Evolutionary conservation across 805 yeast genomes (phyloP), one percentile per base, ranked within the genome.

Genomic region (Starmerella vaccinii): DNA sequence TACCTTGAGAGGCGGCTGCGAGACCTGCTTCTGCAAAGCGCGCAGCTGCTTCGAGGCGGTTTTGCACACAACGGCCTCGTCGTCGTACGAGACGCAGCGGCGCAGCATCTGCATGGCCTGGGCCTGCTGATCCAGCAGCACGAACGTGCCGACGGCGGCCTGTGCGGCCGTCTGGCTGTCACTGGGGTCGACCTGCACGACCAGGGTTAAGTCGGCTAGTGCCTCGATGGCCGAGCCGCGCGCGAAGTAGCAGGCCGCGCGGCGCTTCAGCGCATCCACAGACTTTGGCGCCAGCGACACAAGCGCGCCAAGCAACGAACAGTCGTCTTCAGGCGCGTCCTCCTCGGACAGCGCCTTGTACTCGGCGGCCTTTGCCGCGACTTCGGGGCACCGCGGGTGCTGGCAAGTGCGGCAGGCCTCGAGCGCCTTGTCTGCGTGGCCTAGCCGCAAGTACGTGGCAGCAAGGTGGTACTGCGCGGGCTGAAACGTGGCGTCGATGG

Each of bases 1-100:
- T 15, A 59, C 39, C 19, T 43, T 43, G 32, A 49, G 47, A 12
- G 58, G 56, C 18, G 52, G 51, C 32, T 37, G 27, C 19, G 60
- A 53, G 23, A 66, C 54, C 43, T 45, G 37, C 49, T 63, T 62
- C 48, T 64, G 59, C 10, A 59, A 54, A 45, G 52, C 41, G 23
- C 65, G 56, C 26, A 65, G 57, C 49, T 51, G 50, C 53, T 59
- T 62, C 46, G 59, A 57, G 9, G 67, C 59, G 55, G 67, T 52
- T 57, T 80, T 77, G 64, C 95, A 87, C 2, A 65, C 68, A 24
- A 68, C 67, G 56, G 74, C 75, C 55, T 86, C 96, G 65, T 86
- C 84, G 64, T 90, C 90, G 40, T 78, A 73, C 49, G 83, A 79
- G 45, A 90, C 68, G 63, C 97, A 88, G 55, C 76, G 79, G 57